Percentiles rank a stretch among this genome's conserved stretches.
phyloP scores from a whole-genome alignment of 2,329 filamentous ascomycete species.

The Mariannaea sp. region DNA sequence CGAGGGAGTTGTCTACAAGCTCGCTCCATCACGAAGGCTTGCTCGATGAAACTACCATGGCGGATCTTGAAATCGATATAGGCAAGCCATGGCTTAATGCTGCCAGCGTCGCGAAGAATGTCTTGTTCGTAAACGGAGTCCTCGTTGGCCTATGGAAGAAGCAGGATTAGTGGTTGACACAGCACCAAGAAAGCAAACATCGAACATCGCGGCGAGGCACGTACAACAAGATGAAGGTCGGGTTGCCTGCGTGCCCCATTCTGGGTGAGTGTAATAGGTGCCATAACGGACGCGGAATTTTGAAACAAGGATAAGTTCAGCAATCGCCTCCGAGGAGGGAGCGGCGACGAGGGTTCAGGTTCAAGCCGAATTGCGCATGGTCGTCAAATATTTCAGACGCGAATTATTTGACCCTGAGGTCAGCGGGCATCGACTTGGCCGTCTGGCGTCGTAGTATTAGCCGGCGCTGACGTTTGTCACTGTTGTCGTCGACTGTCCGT shows the following conservation, averaged over 20 bases:
- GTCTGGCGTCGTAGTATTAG: background rate
- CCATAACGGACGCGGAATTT: conserved; percentile 24
- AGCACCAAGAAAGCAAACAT: background rate
- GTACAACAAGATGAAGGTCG: conserved; percentile 56
- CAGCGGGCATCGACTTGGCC: conserved; percentile 4
- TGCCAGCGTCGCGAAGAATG: conserved; percentile 81
- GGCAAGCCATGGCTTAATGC: conserved; percentile 90
- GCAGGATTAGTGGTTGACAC: conserved; percentile 35
- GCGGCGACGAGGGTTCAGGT: conserved; percentile 12
- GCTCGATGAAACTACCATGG: conserved; percentile 83
- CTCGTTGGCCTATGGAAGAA: conserved; percentile 68
- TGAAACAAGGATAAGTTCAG: conserved; percentile 1
- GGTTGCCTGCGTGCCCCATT: conserved; percentile 49
- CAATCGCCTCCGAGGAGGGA: conserved; percentile 17
- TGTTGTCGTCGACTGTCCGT: background rate
- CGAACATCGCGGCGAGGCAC: conserved; percentile 28
- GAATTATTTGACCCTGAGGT: conserved; percentile 9
- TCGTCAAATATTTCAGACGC: conserved; percentile 19
- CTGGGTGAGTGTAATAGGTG: conserved; percentile 30
- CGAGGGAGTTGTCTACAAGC: conserved; percentile 88
- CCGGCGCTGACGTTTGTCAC: background rate
- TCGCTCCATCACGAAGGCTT: conserved; percentile 85
- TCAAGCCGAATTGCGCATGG: conserved; percentile 34
- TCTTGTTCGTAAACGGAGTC: conserved; percentile 98
- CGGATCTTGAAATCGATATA: conserved; percentile 91